A percentile compares a stretch with the other conserved stretches of the same genome.
Evolutionary conservation across 2,329 filamentous ascomycete species (phyloP).

Genomic region (Lecanosticta acicola): DNA sequence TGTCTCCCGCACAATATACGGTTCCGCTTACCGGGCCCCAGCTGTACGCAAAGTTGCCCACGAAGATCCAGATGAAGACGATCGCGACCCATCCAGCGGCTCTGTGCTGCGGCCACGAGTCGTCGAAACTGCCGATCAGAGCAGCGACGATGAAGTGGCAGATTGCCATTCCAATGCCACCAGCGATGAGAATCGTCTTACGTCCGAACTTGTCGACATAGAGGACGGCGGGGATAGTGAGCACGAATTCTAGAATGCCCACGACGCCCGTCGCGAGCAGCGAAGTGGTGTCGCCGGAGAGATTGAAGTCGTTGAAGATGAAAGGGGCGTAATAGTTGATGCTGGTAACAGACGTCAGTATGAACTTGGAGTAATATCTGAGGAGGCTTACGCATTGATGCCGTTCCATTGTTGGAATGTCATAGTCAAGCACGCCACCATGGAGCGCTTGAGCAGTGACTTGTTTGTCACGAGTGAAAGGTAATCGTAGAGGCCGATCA

Average conservation of each 20-base stretch:
- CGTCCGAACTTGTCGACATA: background rate
- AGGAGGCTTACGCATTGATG: no score
- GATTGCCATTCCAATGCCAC: conserved; percentile 31
- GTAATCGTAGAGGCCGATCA: conserved; percentile 60
- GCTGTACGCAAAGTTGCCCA: background rate
- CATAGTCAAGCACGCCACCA: conserved; percentile 48
- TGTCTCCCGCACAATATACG: no score
- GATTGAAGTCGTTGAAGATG: background rate
- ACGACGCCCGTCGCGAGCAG: conserved; percentile 1
- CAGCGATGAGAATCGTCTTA: conserved; percentile 25
- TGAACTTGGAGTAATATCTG: no score
- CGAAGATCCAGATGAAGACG: background rate
- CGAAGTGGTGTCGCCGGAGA: background rate
- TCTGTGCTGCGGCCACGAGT: background rate
- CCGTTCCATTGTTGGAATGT: conserved; percentile 46
- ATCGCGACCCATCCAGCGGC: background rate
- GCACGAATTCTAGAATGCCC: conserved; percentile 38
- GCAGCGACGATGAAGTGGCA: background rate
- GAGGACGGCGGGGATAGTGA: conserved; percentile 2
- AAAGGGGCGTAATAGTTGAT: no score
- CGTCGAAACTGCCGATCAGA: background rate
- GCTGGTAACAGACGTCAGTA: no score
- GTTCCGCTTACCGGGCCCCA: background rate
- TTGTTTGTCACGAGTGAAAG: conserved; percentile 34
- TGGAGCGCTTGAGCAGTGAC: conserved; percentile 61